These are phyloP conservation scores for Neurospora sp. DNA, from an alignment of 495 filamentous ascomycete species.

Conservation along the genomic window DNA sequence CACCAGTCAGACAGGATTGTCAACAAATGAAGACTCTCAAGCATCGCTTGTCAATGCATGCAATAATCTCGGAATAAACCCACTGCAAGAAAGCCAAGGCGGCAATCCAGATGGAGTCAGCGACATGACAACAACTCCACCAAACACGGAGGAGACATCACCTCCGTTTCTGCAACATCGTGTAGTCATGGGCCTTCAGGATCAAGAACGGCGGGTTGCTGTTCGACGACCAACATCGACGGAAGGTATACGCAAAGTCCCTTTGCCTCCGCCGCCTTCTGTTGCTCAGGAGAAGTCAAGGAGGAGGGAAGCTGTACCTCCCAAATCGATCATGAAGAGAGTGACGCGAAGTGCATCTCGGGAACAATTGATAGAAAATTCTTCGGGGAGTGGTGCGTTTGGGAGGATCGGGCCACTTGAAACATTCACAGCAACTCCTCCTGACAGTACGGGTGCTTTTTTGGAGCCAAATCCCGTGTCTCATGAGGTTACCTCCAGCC, in stretches of 20 bases:
- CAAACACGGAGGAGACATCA: background rate
- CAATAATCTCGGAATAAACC: background rate
- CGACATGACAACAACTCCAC: background rate
- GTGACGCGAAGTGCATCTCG: conserved; percentile 5
- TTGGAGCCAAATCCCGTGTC: background rate
- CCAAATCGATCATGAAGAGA: conserved; percentile 32
- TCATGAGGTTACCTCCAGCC: background rate
- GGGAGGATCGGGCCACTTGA: background rate
- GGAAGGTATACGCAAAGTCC: conserved; percentile 3
- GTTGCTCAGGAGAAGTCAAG: conserved; percentile 29
- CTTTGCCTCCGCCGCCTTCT: conserved; percentile 14
- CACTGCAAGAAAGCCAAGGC: background rate
- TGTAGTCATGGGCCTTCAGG: background rate
- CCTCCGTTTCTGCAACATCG: background rate
- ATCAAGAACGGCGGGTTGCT: conserved; percentile 22
- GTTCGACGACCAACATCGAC: conserved; percentile 27
- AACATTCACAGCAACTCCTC: background rate
- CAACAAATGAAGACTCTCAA: background rate
- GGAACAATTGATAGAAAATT: background rate
- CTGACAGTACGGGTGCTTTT: background rate
- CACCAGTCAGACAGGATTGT: background rate
- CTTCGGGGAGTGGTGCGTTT: conserved; percentile 1
- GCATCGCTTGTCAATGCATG: background rate
- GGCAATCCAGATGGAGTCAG: background rate
- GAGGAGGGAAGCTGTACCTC: conserved; percentile 19